Evolutionary conservation across 2,329 filamentous ascomycete genomes (phyloP), one percentile per base, ranked within the genome.

Genomic region (Penicillium concentricum): DNA sequence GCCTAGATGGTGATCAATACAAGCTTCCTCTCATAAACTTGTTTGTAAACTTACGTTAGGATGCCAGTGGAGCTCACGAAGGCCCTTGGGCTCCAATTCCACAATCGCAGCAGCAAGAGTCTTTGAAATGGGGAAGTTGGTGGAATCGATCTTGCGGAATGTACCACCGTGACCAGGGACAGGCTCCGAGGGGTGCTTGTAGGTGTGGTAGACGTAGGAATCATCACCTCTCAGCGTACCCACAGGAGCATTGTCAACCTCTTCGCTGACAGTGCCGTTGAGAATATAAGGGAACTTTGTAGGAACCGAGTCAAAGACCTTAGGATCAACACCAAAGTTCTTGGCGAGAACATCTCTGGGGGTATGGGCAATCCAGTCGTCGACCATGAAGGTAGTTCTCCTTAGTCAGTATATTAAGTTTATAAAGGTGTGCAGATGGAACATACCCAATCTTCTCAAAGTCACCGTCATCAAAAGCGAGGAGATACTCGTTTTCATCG

Each of bases 41-140:
- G 1, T n/a, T 2, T 3, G 1, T 18, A 10, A 37, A 66, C 80
- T 72, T 69, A 85, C 84, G 65, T 86, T 88, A 2, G 86, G 86
- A 68, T 88, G 86, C 87, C 87, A 89, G 66, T 89, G 86, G 30
- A 89, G 74, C 72, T 89, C 87, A 28, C 87, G 76, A 39, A 90
- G 71, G 1, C 80, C 86, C 38, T 81, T 81, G 0, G 87, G 87
- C 72, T 87, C 80, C 10, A 90, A 77, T 0, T 81, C 82, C 1
- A 90, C 84, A 58, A 87, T 81, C 0, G 85, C 83, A 0, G 86
- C 84, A 1, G 87, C 86, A 49, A 90, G 83, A 0, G 86, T 89
- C 63, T 82, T 87, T 32, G 83, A 79, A 24, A 85, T 80, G 0
- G 87, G 87, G 65, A 89, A 90, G 56, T 87, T 89, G 35, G 80